Base-by-base conservation (phyloP, 768 basidiomycete genomes). In the Leccinum variicolor region DNA sequence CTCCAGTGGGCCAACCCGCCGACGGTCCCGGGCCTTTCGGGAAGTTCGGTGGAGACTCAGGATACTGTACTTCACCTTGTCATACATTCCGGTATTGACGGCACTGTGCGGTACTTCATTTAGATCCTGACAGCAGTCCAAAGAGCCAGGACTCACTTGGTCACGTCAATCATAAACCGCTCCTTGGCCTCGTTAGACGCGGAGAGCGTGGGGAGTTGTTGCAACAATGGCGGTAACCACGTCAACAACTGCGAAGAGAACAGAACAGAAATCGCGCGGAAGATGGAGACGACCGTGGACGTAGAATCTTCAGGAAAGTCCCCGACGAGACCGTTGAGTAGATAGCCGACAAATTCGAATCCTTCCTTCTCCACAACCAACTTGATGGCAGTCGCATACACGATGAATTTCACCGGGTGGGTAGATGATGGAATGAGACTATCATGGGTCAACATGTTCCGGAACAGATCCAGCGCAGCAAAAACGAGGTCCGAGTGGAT, bases 291-390 rank as follows among this genome's bases (percentile, higher is more conserved):
- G 47, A 95, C 86, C 34, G 77, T 69, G 9, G 89, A 79, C 6
- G 85, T 78, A 3, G 86, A 81, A 57, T 98, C 96, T 68, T 93
- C 93, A 4, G 92, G 92, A 70, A 95, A 98, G 59, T 90, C 87
- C 21, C 89, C 86, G 4, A 92, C 85, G 26, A 98, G 77, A 4
- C 97, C 96, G 19, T 79, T 74, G 53, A 98, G 76, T 28, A 94
- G 70, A 61, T 83, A 83, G 14, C 81, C 80, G 15, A 91, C 69
- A 15, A 98, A 78, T 64, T 84, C 81, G 54, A 82, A 81, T 4
- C 94, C 93, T 69, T 91, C 85, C 60, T 85, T 84, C 54, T 83
- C 79, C 48, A 94, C 71, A 34, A 84, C 81, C 4, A 71, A 72
- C 28, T 78, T 79, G 63, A 94, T 90, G 43, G 84, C 76, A 9